Conservation (phyloP, 2,329 filamentous ascomycete species). For the Aspergillus sp. region DNA sequence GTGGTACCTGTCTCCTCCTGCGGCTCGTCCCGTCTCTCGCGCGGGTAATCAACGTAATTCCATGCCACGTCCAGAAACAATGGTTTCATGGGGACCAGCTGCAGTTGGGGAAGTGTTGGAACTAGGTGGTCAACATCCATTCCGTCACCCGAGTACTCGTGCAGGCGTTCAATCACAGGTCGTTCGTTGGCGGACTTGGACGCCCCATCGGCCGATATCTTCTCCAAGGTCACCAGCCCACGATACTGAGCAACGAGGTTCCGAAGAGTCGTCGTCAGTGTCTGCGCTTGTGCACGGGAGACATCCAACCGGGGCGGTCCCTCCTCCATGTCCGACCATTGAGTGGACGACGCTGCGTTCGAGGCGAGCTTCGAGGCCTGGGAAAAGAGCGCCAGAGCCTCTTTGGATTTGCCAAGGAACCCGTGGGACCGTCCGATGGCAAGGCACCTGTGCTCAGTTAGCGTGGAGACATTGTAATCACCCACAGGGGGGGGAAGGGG, state of each 20-base stretch:
- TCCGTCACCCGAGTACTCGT: constrained; percentile 62
- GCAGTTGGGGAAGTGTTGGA: constrained; percentile 73
- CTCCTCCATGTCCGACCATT: constrained; percentile 31
- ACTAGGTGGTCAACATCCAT: constrained; percentile 75
- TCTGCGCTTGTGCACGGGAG: constrained; percentile 48
- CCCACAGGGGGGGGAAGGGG: too few relatives aligned
- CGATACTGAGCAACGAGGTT: constrained; percentile 71
- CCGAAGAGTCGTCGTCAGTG: constrained; percentile 55
- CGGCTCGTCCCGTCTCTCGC: constrained; percentile 37
- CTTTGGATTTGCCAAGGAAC: constrained; percentile 61
- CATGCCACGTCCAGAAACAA: constrained; percentile 93
- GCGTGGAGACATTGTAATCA: too few relatives aligned
- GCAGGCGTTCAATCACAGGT: constrained; percentile 66
- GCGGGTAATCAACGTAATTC: constrained; percentile 94
- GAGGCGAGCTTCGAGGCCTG: constrained; percentile 59
- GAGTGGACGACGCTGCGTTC: constrained; percentile 43
- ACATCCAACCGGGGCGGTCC: constrained; percentile 62
- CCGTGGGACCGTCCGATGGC: constrained; percentile 79
- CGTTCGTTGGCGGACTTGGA: constrained; percentile 34
- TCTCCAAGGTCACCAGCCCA: constrained; percentile 74
- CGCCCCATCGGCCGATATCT: constrained; percentile 47
- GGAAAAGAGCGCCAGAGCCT: constrained; percentile 77
- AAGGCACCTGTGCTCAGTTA: constrained; percentile 51
- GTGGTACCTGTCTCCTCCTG: constrained; percentile 15
- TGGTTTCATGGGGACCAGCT: constrained; percentile 82